phyloP scores from a whole-genome alignment of 805 yeast genomes.

The Nematodospora valgi region DNA sequence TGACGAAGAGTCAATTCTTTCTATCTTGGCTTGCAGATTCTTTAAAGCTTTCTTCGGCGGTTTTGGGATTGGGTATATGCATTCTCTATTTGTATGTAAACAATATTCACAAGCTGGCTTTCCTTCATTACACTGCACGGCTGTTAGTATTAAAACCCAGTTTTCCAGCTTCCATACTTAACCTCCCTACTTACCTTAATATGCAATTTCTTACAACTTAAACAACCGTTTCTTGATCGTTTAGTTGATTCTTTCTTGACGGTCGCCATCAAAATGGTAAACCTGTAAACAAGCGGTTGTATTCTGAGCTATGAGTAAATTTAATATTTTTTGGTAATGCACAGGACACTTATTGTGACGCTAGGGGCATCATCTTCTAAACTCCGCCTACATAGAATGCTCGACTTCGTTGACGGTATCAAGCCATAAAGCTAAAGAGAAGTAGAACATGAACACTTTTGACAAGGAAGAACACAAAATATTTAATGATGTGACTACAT shows the following conservation, averaged over 20 bases:
- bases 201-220: conserved; percentile 27
- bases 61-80: conserved; percentile 18
- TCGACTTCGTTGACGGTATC: not conserved
- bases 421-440: not conserved
- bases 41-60: conserved; percentile 4
- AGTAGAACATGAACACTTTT: too few species aligned
- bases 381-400: not conserved
- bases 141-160: conserved; percentile 12
- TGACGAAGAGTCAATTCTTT: not conserved
- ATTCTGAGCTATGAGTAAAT: too few species aligned
- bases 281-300: too few species aligned
- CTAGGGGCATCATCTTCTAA: too few species aligned
- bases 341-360: too few species aligned
- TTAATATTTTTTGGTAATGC: too few species aligned
- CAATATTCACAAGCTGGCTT: conserved; percentile 34
- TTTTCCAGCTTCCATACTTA: not conserved
- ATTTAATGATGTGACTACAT: too few species aligned
- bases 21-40: not conserved
- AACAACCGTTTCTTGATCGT: conserved; percentile 25
- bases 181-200: conserved; percentile 27
- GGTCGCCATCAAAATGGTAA: too few species aligned
- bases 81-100: conserved; percentile 21
- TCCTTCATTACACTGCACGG: conserved; percentile 27
- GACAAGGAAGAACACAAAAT: too few species aligned
- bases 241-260: conserved; percentile 1